Base-by-base conservation (phyloP, 2,329 filamentous ascomycete species). In the Penicillium sclerotigenum region DNA sequence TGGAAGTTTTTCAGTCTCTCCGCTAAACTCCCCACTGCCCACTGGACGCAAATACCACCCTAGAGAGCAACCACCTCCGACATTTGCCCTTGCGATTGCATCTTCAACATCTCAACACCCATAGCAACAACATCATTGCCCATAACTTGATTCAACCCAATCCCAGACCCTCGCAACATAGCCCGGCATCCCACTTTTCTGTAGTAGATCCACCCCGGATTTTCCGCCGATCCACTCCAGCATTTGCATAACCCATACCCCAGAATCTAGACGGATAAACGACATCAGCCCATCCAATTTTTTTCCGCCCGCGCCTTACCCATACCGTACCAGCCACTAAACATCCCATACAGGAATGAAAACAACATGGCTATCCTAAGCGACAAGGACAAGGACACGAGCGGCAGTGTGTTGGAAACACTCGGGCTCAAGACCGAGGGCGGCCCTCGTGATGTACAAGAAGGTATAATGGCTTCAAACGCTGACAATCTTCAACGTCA, bases 391-490 rank as follows among this genome's bases (percentile, higher is more conserved):
- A 64, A 63, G 37, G 54, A 53, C 13, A 47, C 42, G 28, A 38
- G 26, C 38, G 52, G 47, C 26, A 55, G 54, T 18, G 61, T 62
- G 18, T 7, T 47, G 10, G 51, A 57, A 36, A 43, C 62, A 9
- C 42, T 56, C 3, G 60, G 62, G 11, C 29, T 58, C 6, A 65
- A 63, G 28, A 14, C 11, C 5, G 59, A 59, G 18, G 53, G 50
- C 5, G 56, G 56, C 1, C 53, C 56, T 13, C 56, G 60, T 22
- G 62, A 65, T 54, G 62, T 63, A 20, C 60, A 65, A 28, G 60
- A 64, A 33, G 63, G 63, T 36, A n/a, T 63, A 24, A 69, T 72
- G 45, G 67, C 68, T 5, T 66, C 56, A 28, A 65, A 65, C 47
- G 62, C 59, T 20, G 63, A 65, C 29, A 57, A 60, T 28, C 60